Base-by-base conservation (phyloP, 2,329 filamentous ascomycete genomes). In the Colletotrichum nymphaeae region DNA sequence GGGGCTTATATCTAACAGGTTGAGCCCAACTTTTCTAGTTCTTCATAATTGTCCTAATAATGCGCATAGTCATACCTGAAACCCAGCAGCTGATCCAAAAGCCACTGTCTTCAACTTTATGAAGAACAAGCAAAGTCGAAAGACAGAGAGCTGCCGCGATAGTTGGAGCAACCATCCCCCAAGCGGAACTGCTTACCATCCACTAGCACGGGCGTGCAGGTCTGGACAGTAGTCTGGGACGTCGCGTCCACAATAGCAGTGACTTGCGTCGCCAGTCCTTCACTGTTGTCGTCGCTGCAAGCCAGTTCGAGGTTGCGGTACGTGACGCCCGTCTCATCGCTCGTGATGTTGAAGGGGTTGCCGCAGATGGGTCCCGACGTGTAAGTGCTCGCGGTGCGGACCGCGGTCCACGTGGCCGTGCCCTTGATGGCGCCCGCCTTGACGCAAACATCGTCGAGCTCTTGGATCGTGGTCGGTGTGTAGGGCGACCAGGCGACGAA, bases 271-370 rank as follows among this genome's bases (percentile, higher is more conserved):
- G 26, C 32, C 7, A 11, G 4, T 6, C 46, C 24, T 6, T 26
- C 9, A 19, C 70, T 70, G 35, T 73, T 56, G 24, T 73, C 70
- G 19, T 73, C 67, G 26, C n/a, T 62, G 22, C 70, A 73, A 4
- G 70, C 70, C 9, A 70, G 19, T 46, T 73, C 70, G 7, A 73
- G 46, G 67, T 73, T 73, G 30, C 49, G 28, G 60, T 70, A 73
- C 1, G 46, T 70, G 14, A 32, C 30, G 60, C 46, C 46, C n/a
- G 70, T 70, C 4, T 5, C 67, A 22, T 70, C 67, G 22, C 46
- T 32, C 12, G 70, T 73, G 67, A 65, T 22, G 67, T 73, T 70
- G 60, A 73, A 73, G 28, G 70, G 67, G 5, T 73, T 70, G 28
- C 70, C 67, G 56, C 70, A 73, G 46, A 73, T 70, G 12, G 70